A percentile compares a stretch with the other conserved stretches of the same genome.
phyloP scores from a whole-genome alignment of 306 rosid genomes.

The Castanea sativa region DNA sequence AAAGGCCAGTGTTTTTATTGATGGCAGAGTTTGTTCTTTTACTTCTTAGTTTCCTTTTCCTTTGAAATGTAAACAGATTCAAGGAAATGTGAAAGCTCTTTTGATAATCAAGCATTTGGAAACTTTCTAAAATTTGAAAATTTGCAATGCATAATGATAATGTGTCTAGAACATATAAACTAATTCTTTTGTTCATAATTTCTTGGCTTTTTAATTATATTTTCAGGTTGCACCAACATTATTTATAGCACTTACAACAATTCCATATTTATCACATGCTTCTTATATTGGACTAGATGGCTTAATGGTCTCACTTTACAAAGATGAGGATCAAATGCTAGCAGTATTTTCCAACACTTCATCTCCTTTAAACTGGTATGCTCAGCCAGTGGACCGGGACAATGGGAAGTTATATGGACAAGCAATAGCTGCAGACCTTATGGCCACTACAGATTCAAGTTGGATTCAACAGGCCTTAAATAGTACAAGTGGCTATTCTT shows the following conservation, averaged over 20 bases:
- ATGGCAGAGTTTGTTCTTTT: too few relatives aligned
- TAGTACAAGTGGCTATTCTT: conserved; percentile 10
- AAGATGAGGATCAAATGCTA: conserved; percentile 3
- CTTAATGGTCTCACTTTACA: conserved; percentile 9
- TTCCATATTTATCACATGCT: not conserved
- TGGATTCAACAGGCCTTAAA: conserved; percentile 29
- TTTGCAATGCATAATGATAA: too few relatives aligned
- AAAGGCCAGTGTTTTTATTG: conserved; percentile 2
- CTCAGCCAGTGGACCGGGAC: conserved; percentile 7
- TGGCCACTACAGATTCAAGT: not conserved
- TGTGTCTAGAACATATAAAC: too few relatives aligned
- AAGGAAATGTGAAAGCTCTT: too few relatives aligned
- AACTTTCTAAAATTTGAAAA: too few relatives aligned
- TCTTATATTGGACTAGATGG: conserved; percentile 26
- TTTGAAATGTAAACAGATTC: too few relatives aligned
- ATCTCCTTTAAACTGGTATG: not conserved
- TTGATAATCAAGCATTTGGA: too few relatives aligned
- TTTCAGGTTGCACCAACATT: conserved; percentile 30
- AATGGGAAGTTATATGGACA: conserved; percentile 22
- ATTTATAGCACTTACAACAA: conserved; percentile 16
- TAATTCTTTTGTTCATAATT: too few relatives aligned
- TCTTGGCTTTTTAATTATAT: not conserved
- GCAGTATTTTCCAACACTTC: conserved; percentile 19
- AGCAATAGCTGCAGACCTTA: not conserved
- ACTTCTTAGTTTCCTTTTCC: too few relatives aligned